A percentile compares a stretch with the other conserved stretches of the same genome.
Evolutionary conservation across 768 basidiomycete species (phyloP).

Genomic region (Suillus subaureus): DNA sequence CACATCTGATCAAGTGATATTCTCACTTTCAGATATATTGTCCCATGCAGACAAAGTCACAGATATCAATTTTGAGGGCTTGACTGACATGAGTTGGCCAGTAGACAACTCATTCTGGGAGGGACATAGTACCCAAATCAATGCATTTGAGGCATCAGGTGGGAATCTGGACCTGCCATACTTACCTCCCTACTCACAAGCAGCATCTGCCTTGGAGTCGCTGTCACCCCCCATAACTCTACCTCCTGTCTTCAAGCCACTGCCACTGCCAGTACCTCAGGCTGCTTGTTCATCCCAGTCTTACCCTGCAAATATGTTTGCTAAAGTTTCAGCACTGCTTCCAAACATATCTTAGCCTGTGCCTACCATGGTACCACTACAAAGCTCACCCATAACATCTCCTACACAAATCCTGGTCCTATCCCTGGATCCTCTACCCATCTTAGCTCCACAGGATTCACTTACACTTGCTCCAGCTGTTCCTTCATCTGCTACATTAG

Average conservation of each 20-base stretch:
- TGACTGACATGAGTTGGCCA: background rate
- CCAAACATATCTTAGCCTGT: background rate
- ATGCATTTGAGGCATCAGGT: background rate
- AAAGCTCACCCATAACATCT: background rate
- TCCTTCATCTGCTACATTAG: background rate
- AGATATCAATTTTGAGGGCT: background rate
- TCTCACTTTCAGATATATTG: too few species aligned
- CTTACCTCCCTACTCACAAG: background rate
- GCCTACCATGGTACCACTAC: background rate
- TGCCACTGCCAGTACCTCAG: too few species aligned
- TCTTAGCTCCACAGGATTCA: background rate
- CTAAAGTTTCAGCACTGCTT: too few species aligned
- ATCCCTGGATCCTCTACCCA: background rate
- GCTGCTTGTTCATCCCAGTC: too few species aligned
- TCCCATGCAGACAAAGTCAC: background rate
- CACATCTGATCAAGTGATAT: background rate
- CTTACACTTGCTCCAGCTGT: background rate
- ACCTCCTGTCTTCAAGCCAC: background rate
- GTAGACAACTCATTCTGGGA: background rate
- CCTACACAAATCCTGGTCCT: background rate
- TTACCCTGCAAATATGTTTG: too few species aligned
- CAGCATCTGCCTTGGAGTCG: constrained; percentile 1
- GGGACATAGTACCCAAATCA: background rate
- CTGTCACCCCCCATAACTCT: background rate
- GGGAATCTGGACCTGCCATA: background rate